Evolutionary conservation across 139 green algal genomes (phyloP), one percentile per base, ranked within the genome.

Genomic region (Chloropicon primus): DNA sequence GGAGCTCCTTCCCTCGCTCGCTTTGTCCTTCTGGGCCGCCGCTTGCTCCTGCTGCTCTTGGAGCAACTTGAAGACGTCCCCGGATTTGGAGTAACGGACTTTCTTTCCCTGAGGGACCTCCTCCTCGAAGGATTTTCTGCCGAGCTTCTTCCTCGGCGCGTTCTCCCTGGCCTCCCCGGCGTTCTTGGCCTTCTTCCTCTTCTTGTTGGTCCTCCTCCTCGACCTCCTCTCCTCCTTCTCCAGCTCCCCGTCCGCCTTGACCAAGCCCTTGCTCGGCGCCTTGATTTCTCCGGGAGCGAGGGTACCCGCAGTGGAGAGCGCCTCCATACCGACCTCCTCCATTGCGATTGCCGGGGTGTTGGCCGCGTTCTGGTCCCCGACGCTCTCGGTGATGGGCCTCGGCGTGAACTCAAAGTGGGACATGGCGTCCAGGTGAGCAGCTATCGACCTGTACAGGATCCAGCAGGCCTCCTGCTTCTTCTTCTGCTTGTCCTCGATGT

Each of bases 321-420:
- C 41, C 41, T 62, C 41, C 41, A 62, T 5, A 5, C 72, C 72
- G 26, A 75, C 72, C 72, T 75, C 72, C 72, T 75, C 72, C 72
- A 75, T 28, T 5, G 72, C 72, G 10, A 75, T 17, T 10, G 72
- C 72, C 24, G 72, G 72, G 25, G 26, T 17, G 72, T 17, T 28
- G 25, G 25, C 25, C 72, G 26, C 72, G 72, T 27, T 28, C 17
- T 27, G 1, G 2, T 72, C 71, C 25, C 73, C 77, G 71, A 62
- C 23, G 25, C 41, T 62, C 41, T 62, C 41, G 10, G 41, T 17
- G 10, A 23, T 86, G 0, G 91, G 94, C 77, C 93, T 92, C 5
- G 94, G 94, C n/a, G 91, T 83, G 72, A 91, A 98, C 78, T 93
- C 85, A 85, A 96, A 94, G 86, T 95, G 91, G 1, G 83, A 86